Evolutionary conservation across 768 basidiomycete species (phyloP), one percentile per base, ranked within the genome.

Genomic region (Gloeopeniophorella convolvens): DNA sequence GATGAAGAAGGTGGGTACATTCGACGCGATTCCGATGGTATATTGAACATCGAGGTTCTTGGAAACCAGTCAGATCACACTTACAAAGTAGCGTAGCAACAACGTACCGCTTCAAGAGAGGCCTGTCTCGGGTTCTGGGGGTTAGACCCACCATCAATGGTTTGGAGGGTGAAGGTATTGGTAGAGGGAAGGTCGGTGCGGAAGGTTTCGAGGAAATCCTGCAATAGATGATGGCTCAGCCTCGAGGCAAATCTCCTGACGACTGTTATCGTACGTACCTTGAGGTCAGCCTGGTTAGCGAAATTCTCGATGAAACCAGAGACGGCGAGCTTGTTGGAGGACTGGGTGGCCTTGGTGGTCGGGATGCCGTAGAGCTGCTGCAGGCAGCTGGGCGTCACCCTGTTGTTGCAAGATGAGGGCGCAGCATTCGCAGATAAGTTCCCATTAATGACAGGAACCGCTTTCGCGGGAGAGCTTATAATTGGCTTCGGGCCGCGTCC

Each of bases 1-100:
- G 30, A 70, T 60, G 55, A 71, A 69, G 9, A 34, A 45, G 18
- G 56, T 57, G 0, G 66, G 66, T 4, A 71, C 67, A 2, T 50
- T 39, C 4, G 62, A 51, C 8, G 57, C 50, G 42, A 63, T 33
- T n/a, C 63, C 60, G 21, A 64, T 50, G 5, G 62, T 63, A 35
- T 60, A 62, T 32, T 65, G 55, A 4, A 54, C 45, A 41, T 60
- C 59, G 28, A 60, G 45, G 34, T 60, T 48, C 60, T 60, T 15
- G 32, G 20, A 8, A 13, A 41, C 35, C 16, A 31, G 16, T 15
- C 5, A 16, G 18, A 28, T 2, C 3, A 20, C 13, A n/a, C n/a
- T n/a, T n/a, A n/a, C 35, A 43, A 40, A 28, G 1, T n/a, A 26
- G 12, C 11, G 15, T 10, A 16, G 11, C 2, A 5, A 58, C 63